Conservation (phyloP, 106 monocot species). For the Dendrobium chrysotoxum region DNA sequence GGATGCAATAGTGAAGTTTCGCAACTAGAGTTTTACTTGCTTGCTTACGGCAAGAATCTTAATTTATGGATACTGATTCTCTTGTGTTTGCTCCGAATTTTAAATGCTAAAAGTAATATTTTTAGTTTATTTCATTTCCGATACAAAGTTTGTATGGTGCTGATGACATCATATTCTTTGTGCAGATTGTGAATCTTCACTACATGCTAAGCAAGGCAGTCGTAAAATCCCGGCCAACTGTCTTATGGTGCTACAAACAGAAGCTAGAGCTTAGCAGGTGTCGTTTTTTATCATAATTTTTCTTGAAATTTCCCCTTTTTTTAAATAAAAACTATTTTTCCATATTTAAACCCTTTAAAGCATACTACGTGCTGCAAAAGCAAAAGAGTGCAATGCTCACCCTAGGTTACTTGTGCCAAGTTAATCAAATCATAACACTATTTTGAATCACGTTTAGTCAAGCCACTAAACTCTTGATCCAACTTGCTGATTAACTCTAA, state of each 20-base stretch:
- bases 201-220: conserved; percentile 61
- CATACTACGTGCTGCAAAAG: neutral
- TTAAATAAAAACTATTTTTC: neutral
- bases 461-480: no score
- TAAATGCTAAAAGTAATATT: neutral
- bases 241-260: conserved; percentile 92
- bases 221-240: conserved; percentile 51
- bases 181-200: conserved; percentile 81
- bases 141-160: neutral
- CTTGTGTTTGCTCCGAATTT: neutral
- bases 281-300: neutral
- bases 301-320: neutral
- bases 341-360: neutral
- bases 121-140: neutral
- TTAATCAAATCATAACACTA: no score
- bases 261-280: conserved; percentile 95
- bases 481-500: no score
- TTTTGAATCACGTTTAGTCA: no score
- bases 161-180: neutral
- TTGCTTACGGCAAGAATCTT: no score
- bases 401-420: no score
- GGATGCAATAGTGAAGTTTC: neutral
- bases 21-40: no score
- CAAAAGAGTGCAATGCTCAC: neutral
- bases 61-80: neutral